Evolutionary conservation across 2,329 filamentous ascomycete species (phyloP), one percentile per base, ranked within the genome.

Genomic region (Teratosphaeria viscida): DNA sequence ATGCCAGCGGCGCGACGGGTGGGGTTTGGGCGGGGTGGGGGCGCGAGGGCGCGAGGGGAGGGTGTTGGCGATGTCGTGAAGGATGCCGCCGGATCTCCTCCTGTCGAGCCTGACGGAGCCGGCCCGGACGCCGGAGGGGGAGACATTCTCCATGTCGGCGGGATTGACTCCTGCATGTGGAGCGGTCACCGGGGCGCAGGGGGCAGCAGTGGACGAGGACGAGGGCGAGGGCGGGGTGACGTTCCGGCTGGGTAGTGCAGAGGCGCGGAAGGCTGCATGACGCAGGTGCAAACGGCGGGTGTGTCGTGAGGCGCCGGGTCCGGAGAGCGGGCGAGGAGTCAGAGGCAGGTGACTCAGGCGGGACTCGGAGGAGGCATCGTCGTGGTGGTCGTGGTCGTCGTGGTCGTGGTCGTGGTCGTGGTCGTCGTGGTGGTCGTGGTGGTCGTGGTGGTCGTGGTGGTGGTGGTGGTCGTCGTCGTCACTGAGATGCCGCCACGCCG

Each of bases 261-360:
- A 62, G 10, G 61, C 71, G n/a, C 68, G 66, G 54, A 73, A 73
- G 52, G 70, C 70, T 34, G 69, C 69, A 64, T 72, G 72, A 56
- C 71, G 65, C 19, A 73, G 66, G 59, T 73, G 70, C 52, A 73
- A 61, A 39, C 68, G 63, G 39, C 68, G 62, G 19, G 68, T 66
- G 35, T 68, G 67, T 43, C 66, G 59, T 29, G 64, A 66, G 23
- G 65, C 59, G 19, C 66, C 67, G 2, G 59, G 60, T 14, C 65
- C 65, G 16, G 67, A 62, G 8, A 63, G 61, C 29, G 62, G 62
- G 8, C 27, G 27, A 54, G 23, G 23, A 23, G 23, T 23, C 23
- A 23, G 23, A 23, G 23, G 1, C 23, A 23, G 23, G 23, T 23
- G 23, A 23, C 23, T 23, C 23, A 23, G 23, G 23, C 23, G 23